A percentile compares a stretch with the other conserved stretches of the same genome.
phyloP scores from a whole-genome alignment of 1,139 yeast species.

The Geotrichum candidum region DNA sequence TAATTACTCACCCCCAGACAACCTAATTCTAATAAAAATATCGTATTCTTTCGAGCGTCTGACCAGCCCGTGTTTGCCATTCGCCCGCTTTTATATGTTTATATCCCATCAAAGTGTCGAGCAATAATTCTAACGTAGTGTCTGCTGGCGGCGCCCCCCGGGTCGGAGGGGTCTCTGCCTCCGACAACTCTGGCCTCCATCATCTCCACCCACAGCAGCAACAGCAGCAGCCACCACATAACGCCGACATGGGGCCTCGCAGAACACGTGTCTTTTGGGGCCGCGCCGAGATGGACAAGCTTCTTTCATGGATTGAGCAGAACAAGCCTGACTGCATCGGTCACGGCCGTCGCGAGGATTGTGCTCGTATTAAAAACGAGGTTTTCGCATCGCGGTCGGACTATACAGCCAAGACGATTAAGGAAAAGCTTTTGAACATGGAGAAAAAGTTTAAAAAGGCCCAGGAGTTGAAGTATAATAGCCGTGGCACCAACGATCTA shows the following conservation, averaged over 20 bases:
- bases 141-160: constrained; percentile 5
- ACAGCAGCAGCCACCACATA: neutral
- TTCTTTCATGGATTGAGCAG: constrained; percentile 16
- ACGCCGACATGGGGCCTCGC: constrained; percentile 4
- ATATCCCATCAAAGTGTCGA: constrained; percentile 1
- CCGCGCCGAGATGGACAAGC: constrained; percentile 18
- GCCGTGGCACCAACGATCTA: constrained; percentile 1
- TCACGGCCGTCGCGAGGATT: constrained; percentile 19
- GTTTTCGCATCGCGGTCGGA: constrained; percentile 16
- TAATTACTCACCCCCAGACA: neutral
- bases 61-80: neutral
- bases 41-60: neutral
- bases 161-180: neutral
- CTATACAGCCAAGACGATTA: constrained; percentile 17
- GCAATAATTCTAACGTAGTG: constrained; percentile 8
- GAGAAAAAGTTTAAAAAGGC: constrained; percentile 18
- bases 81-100: neutral
- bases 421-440: constrained; percentile 19
- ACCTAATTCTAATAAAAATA: too few relatives aligned
- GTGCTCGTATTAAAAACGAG: constrained; percentile 16
- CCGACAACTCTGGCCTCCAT: neutral
- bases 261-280: constrained; percentile 19
- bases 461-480: constrained; percentile 8
- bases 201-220: neutral
- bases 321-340: constrained; percentile 19